These are phyloP conservation scores for Fusarium hostae DNA, from an alignment of 2,329 filamentous ascomycete genomes.

Conservation along the genomic window DNA sequence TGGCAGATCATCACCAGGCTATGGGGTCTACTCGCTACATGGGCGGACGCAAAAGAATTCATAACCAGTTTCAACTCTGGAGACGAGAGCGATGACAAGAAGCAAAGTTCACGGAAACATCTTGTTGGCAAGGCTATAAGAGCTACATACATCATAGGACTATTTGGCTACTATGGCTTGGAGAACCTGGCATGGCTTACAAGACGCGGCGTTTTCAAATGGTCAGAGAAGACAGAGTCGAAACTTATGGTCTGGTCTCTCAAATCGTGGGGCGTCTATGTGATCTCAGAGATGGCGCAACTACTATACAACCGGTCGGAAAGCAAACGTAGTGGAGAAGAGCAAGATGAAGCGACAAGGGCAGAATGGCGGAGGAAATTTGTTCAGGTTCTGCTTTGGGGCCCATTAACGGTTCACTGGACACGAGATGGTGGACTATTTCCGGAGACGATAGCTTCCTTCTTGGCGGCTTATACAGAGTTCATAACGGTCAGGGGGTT, in stretches of 20 bases:
- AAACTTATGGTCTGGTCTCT: slow-evolving; percentile 24
- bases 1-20: slow-evolving; percentile 33
- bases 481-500: slow-evolving; percentile 18
- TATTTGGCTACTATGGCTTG: slow-evolving; percentile 5
- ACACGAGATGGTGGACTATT: slow-evolving; percentile 9
- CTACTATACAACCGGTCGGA: slow-evolving; percentile 7
- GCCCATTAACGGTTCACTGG: slow-evolving; percentile 28
- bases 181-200: slow-evolving; percentile 26
- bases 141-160: slow-evolving; percentile 9
- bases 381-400: slow-evolving; percentile 12
- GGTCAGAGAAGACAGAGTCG: slow-evolving; percentile 8
- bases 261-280: slow-evolving; percentile 11
- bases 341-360: neutral
- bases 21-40: slow-evolving; percentile 21
- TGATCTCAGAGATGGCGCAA: slow-evolving; percentile 20
- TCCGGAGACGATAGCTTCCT: slow-evolving; percentile 14
- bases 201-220: slow-evolving; percentile 3
- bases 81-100: neutral
- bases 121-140: neutral
- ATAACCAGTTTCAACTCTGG: neutral
- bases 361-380: slow-evolving; percentile 20
- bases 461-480: slow-evolving; percentile 24
- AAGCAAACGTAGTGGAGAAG: neutral
- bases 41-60: slow-evolving; percentile 22
- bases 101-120: no score